Percentiles rank a stretch among this genome's conserved stretches.
Conservation (phyloP, 192 early-diverging fungal species). For the Geosiphon pyriformis region DNA sequence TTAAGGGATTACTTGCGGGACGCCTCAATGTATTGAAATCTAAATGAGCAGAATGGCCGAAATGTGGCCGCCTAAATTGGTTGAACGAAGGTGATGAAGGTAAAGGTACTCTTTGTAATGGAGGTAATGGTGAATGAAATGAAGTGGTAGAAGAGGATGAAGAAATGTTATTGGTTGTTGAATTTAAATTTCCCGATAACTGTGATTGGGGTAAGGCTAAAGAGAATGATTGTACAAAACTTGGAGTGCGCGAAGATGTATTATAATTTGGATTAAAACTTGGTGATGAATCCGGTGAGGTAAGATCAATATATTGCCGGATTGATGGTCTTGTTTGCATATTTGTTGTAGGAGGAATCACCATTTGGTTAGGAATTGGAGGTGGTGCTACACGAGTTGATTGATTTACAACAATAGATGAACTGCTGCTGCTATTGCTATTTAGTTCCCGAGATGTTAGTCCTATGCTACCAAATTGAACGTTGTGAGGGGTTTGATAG, state of each 20-base stretch:
- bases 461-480: background rate
- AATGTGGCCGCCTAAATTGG: background rate
- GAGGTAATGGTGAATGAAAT: background rate
- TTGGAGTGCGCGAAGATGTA: background rate
- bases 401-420: background rate
- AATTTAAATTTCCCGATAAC: background rate
- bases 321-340: background rate
- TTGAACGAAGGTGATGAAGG: background rate
- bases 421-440: background rate
- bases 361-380: background rate
- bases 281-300: background rate
- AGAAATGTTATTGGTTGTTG: background rate
- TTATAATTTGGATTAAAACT: background rate
- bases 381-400: background rate
- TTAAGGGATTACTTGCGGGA: background rate
- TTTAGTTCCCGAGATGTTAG: background rate
- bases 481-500: constrained; percentile 1
- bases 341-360: background rate
- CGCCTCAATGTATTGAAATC: background rate
- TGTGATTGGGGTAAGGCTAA: background rate
- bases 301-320: background rate
- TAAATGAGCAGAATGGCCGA: background rate
- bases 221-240: background rate
- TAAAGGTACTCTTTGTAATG: background rate
- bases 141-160: background rate